Evolutionary conservation across 495 filamentous ascomycete genomes (phyloP).

Genomic region (Tuber microsphaerosporum): DNA sequence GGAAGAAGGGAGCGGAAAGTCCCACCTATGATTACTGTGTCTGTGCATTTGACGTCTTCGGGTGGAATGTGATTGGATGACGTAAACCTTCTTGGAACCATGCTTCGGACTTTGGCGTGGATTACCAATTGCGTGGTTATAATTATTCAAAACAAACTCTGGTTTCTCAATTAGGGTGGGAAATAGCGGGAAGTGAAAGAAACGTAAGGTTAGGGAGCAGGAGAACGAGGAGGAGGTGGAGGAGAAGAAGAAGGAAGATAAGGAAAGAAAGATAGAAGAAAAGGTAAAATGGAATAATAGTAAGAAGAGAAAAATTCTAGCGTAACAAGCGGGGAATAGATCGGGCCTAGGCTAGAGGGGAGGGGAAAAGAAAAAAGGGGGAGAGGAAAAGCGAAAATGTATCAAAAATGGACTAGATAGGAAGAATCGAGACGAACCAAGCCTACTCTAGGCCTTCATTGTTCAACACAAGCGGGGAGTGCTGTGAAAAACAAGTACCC

Average conservation of each 20-base stretch:
- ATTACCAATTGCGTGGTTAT: neutral
- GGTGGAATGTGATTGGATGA: conserved; percentile 25
- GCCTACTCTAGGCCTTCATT: neutral
- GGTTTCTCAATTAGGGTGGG: neutral
- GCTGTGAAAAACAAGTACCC: neutral
- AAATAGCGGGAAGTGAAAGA: neutral
- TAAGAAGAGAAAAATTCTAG: neutral
- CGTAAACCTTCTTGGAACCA: conserved; percentile 32
- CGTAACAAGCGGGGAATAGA: neutral
- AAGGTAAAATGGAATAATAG: neutral
- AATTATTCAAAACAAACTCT: neutral
- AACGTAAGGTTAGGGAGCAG: neutral
- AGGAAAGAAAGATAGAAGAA: neutral
- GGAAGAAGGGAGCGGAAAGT: neutral
- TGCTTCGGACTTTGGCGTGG: conserved; percentile 11
- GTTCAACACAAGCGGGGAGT: neutral
- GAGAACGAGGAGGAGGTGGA: neutral
- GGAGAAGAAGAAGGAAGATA: neutral
- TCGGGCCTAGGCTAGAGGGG: neutral
- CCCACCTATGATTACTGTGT: conserved; percentile 39
- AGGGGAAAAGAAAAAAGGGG: neutral
- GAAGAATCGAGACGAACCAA: neutral
- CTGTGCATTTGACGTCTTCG: conserved; percentile 26
- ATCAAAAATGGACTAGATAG: neutral
- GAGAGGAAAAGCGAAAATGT: neutral